A percentile compares a stretch with the other conserved stretches of the same genome.
These are phyloP conservation scores for Komagataella kurtzmanii DNA, from an alignment of 805 yeast species.

Conservation along the genomic window DNA sequence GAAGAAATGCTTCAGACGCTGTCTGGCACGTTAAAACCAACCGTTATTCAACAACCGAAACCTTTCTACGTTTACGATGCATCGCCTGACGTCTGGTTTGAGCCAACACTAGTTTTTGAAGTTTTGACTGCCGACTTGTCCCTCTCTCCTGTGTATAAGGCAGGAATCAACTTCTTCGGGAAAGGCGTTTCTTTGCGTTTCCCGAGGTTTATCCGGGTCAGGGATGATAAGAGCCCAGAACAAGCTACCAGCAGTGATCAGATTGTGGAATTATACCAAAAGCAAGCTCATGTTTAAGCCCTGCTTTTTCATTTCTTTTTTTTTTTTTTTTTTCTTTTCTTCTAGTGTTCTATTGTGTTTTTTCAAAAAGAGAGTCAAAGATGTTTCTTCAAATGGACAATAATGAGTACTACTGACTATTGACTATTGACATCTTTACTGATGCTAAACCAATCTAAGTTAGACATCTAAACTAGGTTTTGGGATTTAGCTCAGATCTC, in stretches of 20 bases:
- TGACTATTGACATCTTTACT: too few relatives aligned
- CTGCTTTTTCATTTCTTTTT: too few relatives aligned
- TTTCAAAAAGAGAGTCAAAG: too few relatives aligned
- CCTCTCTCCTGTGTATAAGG: constrained; percentile 78
- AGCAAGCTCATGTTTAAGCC: constrained; percentile 35
- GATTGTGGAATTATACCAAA: constrained; percentile 69
- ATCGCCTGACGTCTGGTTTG: constrained; percentile 89
- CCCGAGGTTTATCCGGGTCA: constrained; percentile 70
- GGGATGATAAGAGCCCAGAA: constrained; percentile 79
- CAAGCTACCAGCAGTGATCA: constrained; percentile 83
- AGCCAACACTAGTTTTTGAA: constrained; percentile 75
- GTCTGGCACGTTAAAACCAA: constrained; percentile 47
- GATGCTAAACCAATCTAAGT: too few relatives aligned
- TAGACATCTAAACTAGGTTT: too few relatives aligned
- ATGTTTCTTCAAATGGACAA: too few relatives aligned
- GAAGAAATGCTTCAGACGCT: constrained; percentile 65
- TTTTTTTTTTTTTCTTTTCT: too few relatives aligned
- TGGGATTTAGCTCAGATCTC: too few relatives aligned
- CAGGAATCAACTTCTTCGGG: constrained; percentile 60
- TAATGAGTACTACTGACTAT: too few relatives aligned
- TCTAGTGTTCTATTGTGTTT: too few relatives aligned
- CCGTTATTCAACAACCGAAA: constrained; percentile 52
- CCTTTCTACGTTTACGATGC: constrained; percentile 63
- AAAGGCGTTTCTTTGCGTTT: constrained; percentile 81
- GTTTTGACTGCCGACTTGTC: constrained; percentile 87